Evolutionary conservation across 352 stramenopile species (phyloP).

Genomic region (Phytophthora citrophthora): DNA sequence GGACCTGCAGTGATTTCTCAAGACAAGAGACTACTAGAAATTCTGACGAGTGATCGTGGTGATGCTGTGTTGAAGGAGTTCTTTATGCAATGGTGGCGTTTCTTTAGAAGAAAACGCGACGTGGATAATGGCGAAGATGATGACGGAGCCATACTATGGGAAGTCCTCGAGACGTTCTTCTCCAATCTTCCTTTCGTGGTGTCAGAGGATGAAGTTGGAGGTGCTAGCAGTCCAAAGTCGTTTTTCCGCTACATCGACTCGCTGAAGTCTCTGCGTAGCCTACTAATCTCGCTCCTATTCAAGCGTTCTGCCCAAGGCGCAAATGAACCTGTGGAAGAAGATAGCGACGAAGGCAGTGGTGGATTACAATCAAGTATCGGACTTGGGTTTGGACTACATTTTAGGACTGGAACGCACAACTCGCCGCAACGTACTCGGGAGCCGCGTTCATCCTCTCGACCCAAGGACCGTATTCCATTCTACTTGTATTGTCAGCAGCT

Average conservation of each 20-base stretch:
- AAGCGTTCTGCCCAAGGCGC: conserved; percentile 22
- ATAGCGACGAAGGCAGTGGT: conserved; percentile 27
- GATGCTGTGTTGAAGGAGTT: conserved; percentile 69
- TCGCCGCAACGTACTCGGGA: conserved; percentile 1
- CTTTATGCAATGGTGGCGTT: conserved; percentile 56
- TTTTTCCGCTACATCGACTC: conserved; percentile 66
- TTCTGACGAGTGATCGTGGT: conserved; percentile 75
- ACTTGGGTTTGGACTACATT: conserved; percentile 32
- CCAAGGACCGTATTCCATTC: conserved; percentile 38
- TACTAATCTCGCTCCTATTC: conserved; percentile 62
- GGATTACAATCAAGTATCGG: conserved; percentile 27
- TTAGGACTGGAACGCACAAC: conserved; percentile 11
- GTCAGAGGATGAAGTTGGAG: conserved; percentile 40
- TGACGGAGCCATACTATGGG: conserved; percentile 45
- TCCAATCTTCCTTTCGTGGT: conserved; percentile 60
- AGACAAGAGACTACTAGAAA: conserved; percentile 49
- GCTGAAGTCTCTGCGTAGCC: conserved; percentile 54
- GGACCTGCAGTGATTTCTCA: conserved; percentile 8
- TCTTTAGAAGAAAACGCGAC: conserved; percentile 12
- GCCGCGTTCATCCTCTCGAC: not conserved
- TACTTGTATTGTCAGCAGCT: conserved; percentile 74
- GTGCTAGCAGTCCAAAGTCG: conserved; percentile 42
- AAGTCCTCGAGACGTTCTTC: conserved; percentile 77
- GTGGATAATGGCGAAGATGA: conserved; percentile 13
- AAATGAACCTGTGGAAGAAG: conserved; percentile 16